Base-by-base conservation (phyloP, 345 rosid genomes). In the Camelina laxa region DNA sequence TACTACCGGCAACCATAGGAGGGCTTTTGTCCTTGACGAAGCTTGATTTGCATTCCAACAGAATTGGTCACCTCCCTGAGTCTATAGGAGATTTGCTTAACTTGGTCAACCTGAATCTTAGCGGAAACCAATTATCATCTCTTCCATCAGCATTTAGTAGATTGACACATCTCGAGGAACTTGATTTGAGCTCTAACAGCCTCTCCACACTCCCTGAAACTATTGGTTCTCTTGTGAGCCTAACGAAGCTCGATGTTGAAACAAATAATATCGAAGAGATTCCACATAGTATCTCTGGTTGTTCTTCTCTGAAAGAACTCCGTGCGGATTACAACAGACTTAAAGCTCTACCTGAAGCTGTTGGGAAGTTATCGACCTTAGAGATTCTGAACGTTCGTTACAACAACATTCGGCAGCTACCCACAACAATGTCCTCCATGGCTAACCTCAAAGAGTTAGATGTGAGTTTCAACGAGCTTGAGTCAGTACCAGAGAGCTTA, bases 391-490 rank as follows among this genome's bases (percentile, higher is more conserved):
- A 85, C 0, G 91, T 95, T 16, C 92, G 99, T 14, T 95, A 95
- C 69, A 95, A 95, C 49, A 92, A 90, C 81, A 85, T 95, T 79
- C 87, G 90, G 55, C 93, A 89, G 45, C 69, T 95, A 55, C 99
- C 99, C 0, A 92, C 98, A 15, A 95, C 99, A 3, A 92, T 90
- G 97, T 74, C 99, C 35, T 85, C 96, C 71, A 86, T 95, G 45
- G 70, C 65, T 56, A 89, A 84, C 71, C 83, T 95, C 63, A 92
- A 77, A 81, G 98, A 95, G 85, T 89, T 95, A 13, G 87, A 95
- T 80, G 91, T 86, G 63, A 95, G 99, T 81, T 95, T 95, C 84
- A 95, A 95, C 60, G 99, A 95, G 88, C 98, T 95, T 16, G 99
- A 95, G 79, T 82, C 88, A 0, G 88, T 95, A 79, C 97, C 99